Conservation (phyloP, 2,329 filamentous ascomycete genomes). For the Talaromyces rugulosus region DNA sequence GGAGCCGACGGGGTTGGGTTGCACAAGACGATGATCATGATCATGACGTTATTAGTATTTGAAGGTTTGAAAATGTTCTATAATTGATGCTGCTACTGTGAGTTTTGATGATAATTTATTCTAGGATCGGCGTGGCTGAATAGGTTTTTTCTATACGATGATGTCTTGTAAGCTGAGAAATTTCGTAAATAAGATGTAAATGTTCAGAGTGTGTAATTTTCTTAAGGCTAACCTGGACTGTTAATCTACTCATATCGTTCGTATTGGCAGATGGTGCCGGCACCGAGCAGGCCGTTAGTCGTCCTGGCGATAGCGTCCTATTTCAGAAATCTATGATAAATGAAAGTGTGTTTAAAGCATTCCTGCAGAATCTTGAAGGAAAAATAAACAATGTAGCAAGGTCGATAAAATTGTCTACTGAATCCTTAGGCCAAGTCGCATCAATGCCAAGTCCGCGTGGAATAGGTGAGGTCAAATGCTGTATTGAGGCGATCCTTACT, state of each 20-base stretch:
- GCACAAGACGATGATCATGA: not conserved
- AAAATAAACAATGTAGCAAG: too few relatives aligned
- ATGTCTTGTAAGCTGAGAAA: not conserved
- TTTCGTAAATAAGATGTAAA: not conserved
- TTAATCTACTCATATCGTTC: not conserved
- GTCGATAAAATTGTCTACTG: too few relatives aligned
- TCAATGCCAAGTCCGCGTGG: too few relatives aligned
- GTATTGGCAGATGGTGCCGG: not conserved
- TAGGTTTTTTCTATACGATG: not conserved
- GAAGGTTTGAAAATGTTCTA: not conserved
- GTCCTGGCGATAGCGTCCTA: not conserved
- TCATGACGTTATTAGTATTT: not conserved
- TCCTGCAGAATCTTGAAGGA: too few relatives aligned
- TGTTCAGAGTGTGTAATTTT: not conserved
- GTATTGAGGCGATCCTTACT: too few relatives aligned
- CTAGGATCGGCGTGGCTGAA: not conserved
- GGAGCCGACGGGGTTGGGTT: not conserved
- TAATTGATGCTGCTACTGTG: not conserved
- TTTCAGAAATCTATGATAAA: too few relatives aligned
- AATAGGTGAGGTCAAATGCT: too few relatives aligned
- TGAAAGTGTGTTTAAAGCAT: too few relatives aligned
- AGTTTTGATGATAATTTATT: not conserved
- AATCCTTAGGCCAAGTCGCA: too few relatives aligned
- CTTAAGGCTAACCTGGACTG: not conserved
- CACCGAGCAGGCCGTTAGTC: too few relatives aligned